Evolutionary conservation across 768 basidiomycete genomes (phyloP).

Genomic region (Naganishia onofrii): DNA sequence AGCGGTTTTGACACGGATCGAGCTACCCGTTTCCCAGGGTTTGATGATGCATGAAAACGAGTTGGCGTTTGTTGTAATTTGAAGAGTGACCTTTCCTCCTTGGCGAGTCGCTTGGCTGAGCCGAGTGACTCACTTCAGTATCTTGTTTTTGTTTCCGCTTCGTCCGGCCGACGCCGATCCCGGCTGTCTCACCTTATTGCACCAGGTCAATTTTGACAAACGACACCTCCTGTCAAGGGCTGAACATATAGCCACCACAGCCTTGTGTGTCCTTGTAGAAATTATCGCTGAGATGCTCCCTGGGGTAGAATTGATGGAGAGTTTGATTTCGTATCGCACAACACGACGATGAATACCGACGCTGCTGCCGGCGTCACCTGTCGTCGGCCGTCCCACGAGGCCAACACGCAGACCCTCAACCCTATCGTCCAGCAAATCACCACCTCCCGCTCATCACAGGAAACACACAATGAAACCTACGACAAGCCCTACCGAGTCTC

Average conservation of each 20-base stretch:
- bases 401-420: background rate
- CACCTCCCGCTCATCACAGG: background rate
- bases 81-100: too few species aligned
- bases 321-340: too few species aligned
- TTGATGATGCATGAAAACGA: constrained; percentile 5
- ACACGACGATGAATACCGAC: constrained; percentile 2
- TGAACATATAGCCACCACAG: background rate
- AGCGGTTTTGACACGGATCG: background rate
- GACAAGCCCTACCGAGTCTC: background rate
- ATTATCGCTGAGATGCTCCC: too few species aligned
- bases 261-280: too few species aligned
- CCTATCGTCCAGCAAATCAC: background rate
- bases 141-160: too few species aligned
- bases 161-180: constrained; percentile 5
- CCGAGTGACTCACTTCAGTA: background rate
- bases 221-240: background rate
- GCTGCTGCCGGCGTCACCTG: background rate
- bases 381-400: background rate
- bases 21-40: background rate
- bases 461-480: background rate
- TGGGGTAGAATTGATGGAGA: background rate
- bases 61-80: background rate
- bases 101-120: too few species aligned
- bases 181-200: background rate
- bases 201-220: background rate